Percentiles rank a stretch among this genome's conserved stretches.
Evolutionary conservation across 306 rosid genomes (phyloP).

Genomic region (Inga oerstediana): DNA sequence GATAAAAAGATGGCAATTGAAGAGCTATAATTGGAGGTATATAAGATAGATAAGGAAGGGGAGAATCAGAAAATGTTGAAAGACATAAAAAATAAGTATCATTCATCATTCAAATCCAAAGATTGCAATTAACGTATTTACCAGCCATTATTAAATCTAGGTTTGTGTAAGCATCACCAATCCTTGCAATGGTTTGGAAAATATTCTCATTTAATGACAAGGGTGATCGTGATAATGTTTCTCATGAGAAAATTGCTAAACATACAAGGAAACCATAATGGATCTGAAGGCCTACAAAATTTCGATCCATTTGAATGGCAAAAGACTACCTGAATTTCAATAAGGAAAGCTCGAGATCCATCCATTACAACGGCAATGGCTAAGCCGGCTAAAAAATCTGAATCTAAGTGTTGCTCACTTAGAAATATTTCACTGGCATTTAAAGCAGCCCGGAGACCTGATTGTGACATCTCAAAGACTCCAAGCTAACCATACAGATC

Average conservation of each 20-base stretch:
- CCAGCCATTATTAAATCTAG: constrained; percentile 19
- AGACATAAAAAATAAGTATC: background rate
- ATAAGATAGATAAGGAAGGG: constrained; percentile 17
- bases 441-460: constrained; percentile 68
- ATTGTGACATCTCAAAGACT: constrained; percentile 87
- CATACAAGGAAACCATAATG: background rate
- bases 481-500: constrained; percentile 71
- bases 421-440: constrained; percentile 84
- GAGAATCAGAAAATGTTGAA: constrained; percentile 21
- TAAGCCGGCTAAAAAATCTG: constrained; percentile 74
- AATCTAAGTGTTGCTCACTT: constrained; percentile 66
- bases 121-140: background rate
- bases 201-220: constrained; percentile 27
- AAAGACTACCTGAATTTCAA: constrained; percentile 82
- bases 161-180: constrained; percentile 1
- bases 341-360: constrained; percentile 84
- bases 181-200: constrained; percentile 18
- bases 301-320: background rate
- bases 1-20: constrained; percentile 24
- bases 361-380: constrained; percentile 93
- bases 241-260: constrained; percentile 9
- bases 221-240: constrained; percentile 2
- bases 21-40: constrained; percentile 20
- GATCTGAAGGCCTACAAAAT: background rate
- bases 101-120: constrained; percentile 24